Base-by-base conservation (phyloP, 1,284 basidiomycete genomes). In the Prillingera fragicola region DNA sequence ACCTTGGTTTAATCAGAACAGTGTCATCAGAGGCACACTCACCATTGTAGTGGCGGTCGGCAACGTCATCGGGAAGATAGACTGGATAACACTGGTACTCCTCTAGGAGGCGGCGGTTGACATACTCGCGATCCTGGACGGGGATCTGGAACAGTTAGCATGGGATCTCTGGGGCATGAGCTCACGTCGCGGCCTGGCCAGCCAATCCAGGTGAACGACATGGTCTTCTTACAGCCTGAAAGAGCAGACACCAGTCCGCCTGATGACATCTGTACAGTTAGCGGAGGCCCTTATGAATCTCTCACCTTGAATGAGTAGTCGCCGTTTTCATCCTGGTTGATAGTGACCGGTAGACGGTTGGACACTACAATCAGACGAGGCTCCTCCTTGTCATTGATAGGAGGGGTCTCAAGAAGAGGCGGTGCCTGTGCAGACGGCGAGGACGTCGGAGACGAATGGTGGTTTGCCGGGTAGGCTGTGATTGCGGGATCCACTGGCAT, bases 1-100 rank as follows among this genome's bases (percentile, higher is more conserved):
- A 21, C 70, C 67, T 69, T 15, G 19, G 19, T 31, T 19, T 17
- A 28, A 29, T 12, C 44, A 14, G 15, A 35, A n/a, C 15, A 32
- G 12, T 4, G 21, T 10, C 14, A 13, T 24, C 14, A 21, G 29
- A 14, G n/a, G 4, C 36, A 19, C 22, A 43, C 56, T 41, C 40
- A 65, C 87, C 88, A 63, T 97, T 98, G 77, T 98, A 99, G 72
- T 97, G 94, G 43, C 85, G 81, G 72, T 99, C 95, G 12, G 95
- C 94, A 51, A 99, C 79, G 58, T 97, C 94, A 66, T 97, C 94
- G 47, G 89, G 85, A 59, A 99, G 83, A 75, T 96, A 96, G 58
- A 99, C 95, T 14, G 94, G 91, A 67, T 91, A 87, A 71, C 95
- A 99, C 34, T 87, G 87, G 73, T 94, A 96, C 70, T 97, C 92